These are phyloP conservation scores for Euclidium syriacum DNA, from an alignment of 345 rosid species.

Conservation along the genomic window DNA sequence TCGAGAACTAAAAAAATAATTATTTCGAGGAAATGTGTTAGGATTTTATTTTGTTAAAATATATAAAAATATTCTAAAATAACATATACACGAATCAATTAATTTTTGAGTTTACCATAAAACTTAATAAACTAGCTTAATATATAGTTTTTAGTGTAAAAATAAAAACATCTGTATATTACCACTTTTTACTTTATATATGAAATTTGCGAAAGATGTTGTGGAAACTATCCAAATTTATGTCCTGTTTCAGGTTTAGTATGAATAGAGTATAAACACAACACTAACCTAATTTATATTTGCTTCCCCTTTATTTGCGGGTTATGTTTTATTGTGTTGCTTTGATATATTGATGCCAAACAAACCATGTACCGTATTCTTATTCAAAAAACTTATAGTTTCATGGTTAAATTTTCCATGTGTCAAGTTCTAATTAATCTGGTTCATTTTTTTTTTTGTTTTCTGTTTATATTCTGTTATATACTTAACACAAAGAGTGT, in stretches of 20 bases:
- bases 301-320: not conserved
- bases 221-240: too few relatives aligned
- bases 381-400: not conserved
- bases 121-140: too few relatives aligned
- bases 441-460: too few relatives aligned
- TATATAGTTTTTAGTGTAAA: not conserved
- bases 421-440: too few relatives aligned
- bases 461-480: not conserved
- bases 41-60: too few relatives aligned
- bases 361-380: not conserved
- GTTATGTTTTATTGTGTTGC: not conserved
- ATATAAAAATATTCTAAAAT: too few relatives aligned
- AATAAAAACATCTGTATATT: not conserved
- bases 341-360: not conserved
- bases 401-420: not conserved
- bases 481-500: not conserved
- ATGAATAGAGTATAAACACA: too few relatives aligned
- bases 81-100: too few relatives aligned
- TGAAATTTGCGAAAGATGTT: not conserved
- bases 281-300: not conserved
- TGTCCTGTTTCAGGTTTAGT: too few relatives aligned
- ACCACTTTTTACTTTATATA: not conserved
- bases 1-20: too few relatives aligned
- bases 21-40: too few relatives aligned
- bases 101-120: too few relatives aligned